Conservation (phyloP, 2,329 filamentous ascomycete species). For the Exophiala spinifera region DNA sequence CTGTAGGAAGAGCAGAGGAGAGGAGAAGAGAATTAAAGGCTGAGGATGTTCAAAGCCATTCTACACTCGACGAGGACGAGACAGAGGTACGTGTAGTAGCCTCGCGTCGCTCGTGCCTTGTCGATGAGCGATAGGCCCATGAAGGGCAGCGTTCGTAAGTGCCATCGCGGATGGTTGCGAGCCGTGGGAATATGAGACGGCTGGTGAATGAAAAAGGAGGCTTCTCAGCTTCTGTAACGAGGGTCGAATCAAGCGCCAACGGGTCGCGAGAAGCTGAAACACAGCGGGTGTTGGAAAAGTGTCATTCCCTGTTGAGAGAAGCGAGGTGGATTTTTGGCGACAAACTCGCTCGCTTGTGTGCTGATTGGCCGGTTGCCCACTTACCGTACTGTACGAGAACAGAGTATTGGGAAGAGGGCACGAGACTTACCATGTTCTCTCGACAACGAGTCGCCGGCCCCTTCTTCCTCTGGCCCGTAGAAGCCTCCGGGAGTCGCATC, state of each 20-base stretch:
- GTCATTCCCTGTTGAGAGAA: not conserved
- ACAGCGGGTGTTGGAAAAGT: not conserved
- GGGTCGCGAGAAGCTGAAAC: constrained; percentile 16
- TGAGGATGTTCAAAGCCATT: not conserved
- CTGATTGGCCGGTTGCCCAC: too few species aligned
- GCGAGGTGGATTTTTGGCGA: too few species aligned
- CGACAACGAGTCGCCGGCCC: too few species aligned
- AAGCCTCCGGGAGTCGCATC: too few species aligned
- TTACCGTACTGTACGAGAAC: too few species aligned
- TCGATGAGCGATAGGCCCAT: not conserved
- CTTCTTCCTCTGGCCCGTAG: too few species aligned
- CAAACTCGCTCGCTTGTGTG: too few species aligned
- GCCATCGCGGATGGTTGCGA: not conserved
- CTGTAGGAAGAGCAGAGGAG: not conserved
- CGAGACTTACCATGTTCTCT: too few species aligned
- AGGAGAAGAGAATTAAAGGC: not conserved
- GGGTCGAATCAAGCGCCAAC: constrained; percentile 14
- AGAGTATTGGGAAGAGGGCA: too few species aligned
- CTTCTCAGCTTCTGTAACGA: not conserved
- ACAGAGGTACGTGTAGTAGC: not conserved
- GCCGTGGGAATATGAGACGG: constrained; percentile 12
- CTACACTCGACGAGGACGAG: not conserved
- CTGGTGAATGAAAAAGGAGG: constrained; percentile 12
- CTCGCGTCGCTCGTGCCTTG: not conserved
- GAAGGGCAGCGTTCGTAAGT: not conserved